A percentile compares a stretch with the other conserved stretches of the same genome.
Conservation (phyloP, 2,329 filamentous ascomycete genomes). For the Elsinoe perseae region DNA sequence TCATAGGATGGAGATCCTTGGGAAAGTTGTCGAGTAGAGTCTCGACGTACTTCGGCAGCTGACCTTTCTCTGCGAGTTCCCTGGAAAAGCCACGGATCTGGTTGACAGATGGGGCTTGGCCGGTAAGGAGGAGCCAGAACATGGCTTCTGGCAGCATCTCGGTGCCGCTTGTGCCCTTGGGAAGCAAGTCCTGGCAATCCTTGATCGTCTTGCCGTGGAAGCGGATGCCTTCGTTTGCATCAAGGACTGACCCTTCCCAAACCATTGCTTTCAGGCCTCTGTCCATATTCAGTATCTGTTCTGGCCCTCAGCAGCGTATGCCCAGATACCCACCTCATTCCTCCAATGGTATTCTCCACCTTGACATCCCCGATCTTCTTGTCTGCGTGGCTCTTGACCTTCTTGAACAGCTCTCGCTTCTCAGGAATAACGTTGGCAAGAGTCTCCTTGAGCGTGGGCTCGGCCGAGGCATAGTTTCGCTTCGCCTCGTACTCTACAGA, state of each 20-base stretch:
- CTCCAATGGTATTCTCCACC: conserved; percentile 86
- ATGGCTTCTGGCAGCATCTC: conserved; percentile 99
- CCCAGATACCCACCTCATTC: conserved; percentile 61
- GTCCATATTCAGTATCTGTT: conserved; percentile 2
- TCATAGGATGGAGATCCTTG: conserved; percentile 91
- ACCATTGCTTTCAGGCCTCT: conserved; percentile 92
- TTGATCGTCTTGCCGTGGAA: conserved; percentile 98
- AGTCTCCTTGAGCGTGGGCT: conserved; percentile 83
- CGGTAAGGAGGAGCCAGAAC: conserved; percentile 98
- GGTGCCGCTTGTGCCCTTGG: conserved; percentile 78
- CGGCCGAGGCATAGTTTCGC: conserved; percentile 64
- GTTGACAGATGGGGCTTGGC: conserved; percentile 72
- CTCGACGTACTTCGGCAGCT: conserved; percentile 73
- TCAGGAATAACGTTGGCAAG: conserved; percentile 78
- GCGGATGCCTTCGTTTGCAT: conserved; percentile 92
- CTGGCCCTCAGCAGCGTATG: conserved; percentile 7
- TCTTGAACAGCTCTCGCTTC: conserved; percentile 87
- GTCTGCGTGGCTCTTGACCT: conserved; percentile 76
- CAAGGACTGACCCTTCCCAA: conserved; percentile 96
- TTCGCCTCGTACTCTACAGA: conserved; percentile 27
- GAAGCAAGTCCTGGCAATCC: conserved; percentile 88
- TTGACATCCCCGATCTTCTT: conserved; percentile 88
- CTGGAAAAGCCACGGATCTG: conserved; percentile 78
- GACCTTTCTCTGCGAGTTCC: conserved; percentile 78
- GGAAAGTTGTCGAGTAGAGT: conserved; percentile 89